Evolutionary conservation across 768 basidiomycete species (phyloP).

Genomic region (Kwoniella dejecticola): DNA sequence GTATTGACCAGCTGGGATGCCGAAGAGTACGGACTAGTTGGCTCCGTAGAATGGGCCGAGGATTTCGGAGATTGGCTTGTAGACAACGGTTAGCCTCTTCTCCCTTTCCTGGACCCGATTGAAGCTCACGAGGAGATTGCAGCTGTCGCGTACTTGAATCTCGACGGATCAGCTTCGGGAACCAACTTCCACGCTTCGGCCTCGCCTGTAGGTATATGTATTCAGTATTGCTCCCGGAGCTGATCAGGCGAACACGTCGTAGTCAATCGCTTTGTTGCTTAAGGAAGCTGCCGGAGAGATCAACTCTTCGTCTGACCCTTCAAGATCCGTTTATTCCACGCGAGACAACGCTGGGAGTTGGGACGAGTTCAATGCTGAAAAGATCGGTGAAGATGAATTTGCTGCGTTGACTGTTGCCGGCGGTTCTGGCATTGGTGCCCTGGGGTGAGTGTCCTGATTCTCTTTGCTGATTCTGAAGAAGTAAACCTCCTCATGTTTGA

Average conservation of each 20-base stretch:
- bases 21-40: conserved; percentile 63
- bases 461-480: not conserved
- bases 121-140: not conserved
- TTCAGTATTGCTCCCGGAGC: conserved; percentile 5
- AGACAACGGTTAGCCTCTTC: conserved; percentile 58
- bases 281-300: conserved; percentile 68
- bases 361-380: conserved; percentile 47
- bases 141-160: conserved; percentile 83
- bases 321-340: conserved; percentile 78
- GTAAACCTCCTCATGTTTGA: not conserved
- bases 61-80: conserved; percentile 82
- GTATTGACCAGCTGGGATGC: conserved; percentile 75
- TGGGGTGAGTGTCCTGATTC: conserved; percentile 59
- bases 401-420: conserved; percentile 30
- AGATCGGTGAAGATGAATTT: conserved; percentile 17
- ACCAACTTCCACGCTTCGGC: conserved; percentile 64
- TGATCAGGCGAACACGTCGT: not conserved
- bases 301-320: conserved; percentile 69
- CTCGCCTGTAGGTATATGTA: conserved; percentile 61
- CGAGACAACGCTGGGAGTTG: conserved; percentile 64
- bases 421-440: conserved; percentile 60
- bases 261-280: conserved; percentile 75
- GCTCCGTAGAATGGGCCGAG: conserved; percentile 91
- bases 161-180: conserved; percentile 70
- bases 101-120: too few species aligned